Percentiles rank a stretch among this genome's conserved stretches.
phyloP scores from a whole-genome alignment of 164 flowering plant genomes.

The grape (Vitis vinifera) region DNA sequence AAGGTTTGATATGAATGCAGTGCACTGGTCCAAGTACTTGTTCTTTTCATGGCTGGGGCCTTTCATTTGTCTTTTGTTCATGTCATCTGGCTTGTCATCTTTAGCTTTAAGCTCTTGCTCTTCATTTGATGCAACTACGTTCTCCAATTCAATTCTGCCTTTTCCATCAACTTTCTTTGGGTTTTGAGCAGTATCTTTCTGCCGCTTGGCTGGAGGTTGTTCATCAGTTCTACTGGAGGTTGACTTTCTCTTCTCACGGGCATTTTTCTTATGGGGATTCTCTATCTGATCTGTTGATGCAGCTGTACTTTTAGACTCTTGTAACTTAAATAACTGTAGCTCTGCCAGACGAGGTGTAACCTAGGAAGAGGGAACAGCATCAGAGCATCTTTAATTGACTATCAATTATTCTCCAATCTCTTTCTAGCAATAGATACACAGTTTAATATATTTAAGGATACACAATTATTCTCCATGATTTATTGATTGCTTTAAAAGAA shows the following conservation, averaged over 20 bases:
- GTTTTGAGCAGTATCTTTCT: slow-evolving; percentile 36
- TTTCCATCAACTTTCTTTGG: slow-evolving; percentile 20
- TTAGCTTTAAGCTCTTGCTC: slow-evolving; percentile 15
- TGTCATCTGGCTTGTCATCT: slow-evolving; percentile 18
- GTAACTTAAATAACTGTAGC: slow-evolving; percentile 57
- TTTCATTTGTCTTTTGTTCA: slow-evolving; percentile 30
- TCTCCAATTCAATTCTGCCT: slow-evolving; percentile 22
- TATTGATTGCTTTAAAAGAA: too few relatives aligned
- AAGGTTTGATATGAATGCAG: slow-evolving; percentile 85
- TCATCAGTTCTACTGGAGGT: slow-evolving; percentile 36
- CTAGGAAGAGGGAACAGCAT: slow-evolving; percentile 28
- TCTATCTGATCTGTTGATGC: slow-evolving; percentile 37
- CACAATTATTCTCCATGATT: background rate
- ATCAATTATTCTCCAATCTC: background rate
- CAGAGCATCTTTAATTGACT: background rate
- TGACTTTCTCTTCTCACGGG: slow-evolving; percentile 68
- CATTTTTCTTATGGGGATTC: slow-evolving; percentile 27
- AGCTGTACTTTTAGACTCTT: slow-evolving; percentile 46
- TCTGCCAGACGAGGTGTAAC: slow-evolving; percentile 86
- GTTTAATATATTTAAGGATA: background rate
- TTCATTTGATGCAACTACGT: slow-evolving; percentile 25
- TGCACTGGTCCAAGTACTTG: slow-evolving; percentile 71
- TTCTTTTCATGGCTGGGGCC: slow-evolving; percentile 27
- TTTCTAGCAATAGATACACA: background rate
- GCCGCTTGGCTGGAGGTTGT: slow-evolving; percentile 59